Evolutionary conservation across 2,329 filamentous ascomycete genomes (phyloP), one percentile per base, ranked within the genome.

Genomic region (Cladobotryum mycophilum): DNA sequence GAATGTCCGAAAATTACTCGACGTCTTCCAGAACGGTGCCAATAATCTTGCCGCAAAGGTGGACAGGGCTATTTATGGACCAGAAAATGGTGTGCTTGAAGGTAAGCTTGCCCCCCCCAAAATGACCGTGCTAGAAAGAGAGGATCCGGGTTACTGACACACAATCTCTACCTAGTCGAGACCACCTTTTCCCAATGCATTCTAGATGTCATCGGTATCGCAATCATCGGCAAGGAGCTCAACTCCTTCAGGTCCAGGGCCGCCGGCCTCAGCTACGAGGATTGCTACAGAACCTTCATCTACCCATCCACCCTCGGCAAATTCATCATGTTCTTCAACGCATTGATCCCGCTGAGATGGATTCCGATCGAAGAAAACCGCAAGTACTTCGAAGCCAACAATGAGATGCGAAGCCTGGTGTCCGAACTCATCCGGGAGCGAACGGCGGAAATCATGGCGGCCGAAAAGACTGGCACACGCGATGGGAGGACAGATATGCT

Each of bases 331-430:
- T 48, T 48, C 8, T 14, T 52, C 25, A 48, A 52, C 13, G 37
- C 41, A 5, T 48, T 43, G 17, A 37, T 52, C 12, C 50, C 50
- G 25, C 30, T 52, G 30, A 40, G 50, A 18, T 52, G 50, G 50
- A 45, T 52, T n/a, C 50, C 50, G 6, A 41, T 52, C n/a, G 41
- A 48, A n/a, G 36, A n/a, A n/a, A 38, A 38, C 12, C 6, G 36
- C 14, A 17, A 38, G 14, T 17, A 38, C 36, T 38, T 38, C 36
- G 11, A 38, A 12, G 36, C 36, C 5, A 17, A 38, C 36, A n/a
- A n/a, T 7, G 36, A 38, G 36, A 38, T 38, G 14, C 14, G 36
- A 17, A 38, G 36, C 36, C 3, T 38, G 36, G 17, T 38, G 14
- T 6, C 17, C 14, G 36, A 38, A 6, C 36, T 38, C 14, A 3